Evolutionary conservation across 2,329 filamentous ascomycete species (phyloP).

Genomic region (Cytospora leucostoma): DNA sequence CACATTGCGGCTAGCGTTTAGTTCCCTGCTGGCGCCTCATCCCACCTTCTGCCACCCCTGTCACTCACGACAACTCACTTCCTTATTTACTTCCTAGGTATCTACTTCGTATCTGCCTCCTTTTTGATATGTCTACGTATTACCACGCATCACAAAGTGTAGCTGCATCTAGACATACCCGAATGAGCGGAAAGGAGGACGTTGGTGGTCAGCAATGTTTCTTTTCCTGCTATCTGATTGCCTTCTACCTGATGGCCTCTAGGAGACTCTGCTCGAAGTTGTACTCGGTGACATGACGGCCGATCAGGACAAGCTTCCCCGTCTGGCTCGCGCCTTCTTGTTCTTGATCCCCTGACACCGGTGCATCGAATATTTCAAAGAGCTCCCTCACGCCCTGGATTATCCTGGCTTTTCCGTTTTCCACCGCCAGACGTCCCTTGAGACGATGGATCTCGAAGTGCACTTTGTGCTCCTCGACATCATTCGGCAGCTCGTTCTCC

Average conservation of each 20-base stretch:
- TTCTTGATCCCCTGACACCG: conserved; percentile 32
- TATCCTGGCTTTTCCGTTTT: conserved; percentile 68
- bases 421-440: conserved; percentile 75
- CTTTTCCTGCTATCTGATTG: neutral
- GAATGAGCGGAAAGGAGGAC: neutral
- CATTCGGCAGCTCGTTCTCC: conserved; percentile 66
- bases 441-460: conserved; percentile 81
- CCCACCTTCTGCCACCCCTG: neutral
- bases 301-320: conserved; percentile 66
- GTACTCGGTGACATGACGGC: conserved; percentile 53
- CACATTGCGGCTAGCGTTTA: neutral
- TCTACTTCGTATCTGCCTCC: too few species aligned
- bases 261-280: conserved; percentile 51
- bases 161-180: neutral
- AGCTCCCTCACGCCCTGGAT: conserved; percentile 91
- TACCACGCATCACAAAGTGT: neutral
- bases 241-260: conserved; percentile 18
- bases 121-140: too few species aligned
- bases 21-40: neutral
- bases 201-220: neutral
- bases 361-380: conserved; percentile 81
- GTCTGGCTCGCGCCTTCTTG: conserved; percentile 32
- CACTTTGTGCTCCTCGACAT: conserved; percentile 36
- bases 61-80: neutral
- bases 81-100: neutral